phyloP scores from a whole-genome alignment of 495 filamentous ascomycete genomes.

The Hypoxylon cercidicola region DNA sequence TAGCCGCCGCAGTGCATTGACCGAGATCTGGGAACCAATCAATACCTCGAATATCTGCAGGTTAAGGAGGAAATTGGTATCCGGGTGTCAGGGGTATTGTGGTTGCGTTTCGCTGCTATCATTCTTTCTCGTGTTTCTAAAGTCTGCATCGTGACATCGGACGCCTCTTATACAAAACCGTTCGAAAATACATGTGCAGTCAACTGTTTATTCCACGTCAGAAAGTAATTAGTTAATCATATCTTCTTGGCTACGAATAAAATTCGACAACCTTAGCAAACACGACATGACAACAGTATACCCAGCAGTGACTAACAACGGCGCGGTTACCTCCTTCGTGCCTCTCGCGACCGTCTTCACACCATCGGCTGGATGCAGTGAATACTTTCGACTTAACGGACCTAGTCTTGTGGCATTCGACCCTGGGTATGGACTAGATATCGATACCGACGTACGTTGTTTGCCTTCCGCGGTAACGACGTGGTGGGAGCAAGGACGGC shows the following conservation, averaged over 20 bases:
- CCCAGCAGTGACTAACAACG: slow-evolving; percentile 21
- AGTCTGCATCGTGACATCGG: too few relatives aligned
- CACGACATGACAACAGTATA: slow-evolving; percentile 25
- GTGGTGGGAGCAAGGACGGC: slow-evolving; percentile 35
- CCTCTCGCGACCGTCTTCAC: slow-evolving; percentile 32
- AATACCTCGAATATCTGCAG: neutral
- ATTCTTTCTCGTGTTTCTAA: too few relatives aligned
- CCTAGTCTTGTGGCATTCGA: slow-evolving; percentile 36
- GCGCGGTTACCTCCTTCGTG: slow-evolving; percentile 33
- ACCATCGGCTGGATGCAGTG: slow-evolving; percentile 19
- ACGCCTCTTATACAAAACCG: neutral
- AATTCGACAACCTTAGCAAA: neutral
- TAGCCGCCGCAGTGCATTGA: too few relatives aligned
- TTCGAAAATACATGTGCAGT: neutral
- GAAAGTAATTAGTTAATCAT: neutral
- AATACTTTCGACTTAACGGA: slow-evolving; percentile 32
- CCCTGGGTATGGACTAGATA: slow-evolving; percentile 36
- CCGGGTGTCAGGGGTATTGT: too few relatives aligned
- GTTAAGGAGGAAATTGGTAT: neutral
- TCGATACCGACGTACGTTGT: slow-evolving; percentile 28
- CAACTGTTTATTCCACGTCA: neutral
- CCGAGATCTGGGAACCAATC: neutral
- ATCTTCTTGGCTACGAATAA: neutral
- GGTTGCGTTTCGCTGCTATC: too few relatives aligned
- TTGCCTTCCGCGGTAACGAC: slow-evolving; percentile 32